Base-by-base conservation (phyloP, 2,329 filamentous ascomycete genomes). In the Beauveria caledonica region DNA sequence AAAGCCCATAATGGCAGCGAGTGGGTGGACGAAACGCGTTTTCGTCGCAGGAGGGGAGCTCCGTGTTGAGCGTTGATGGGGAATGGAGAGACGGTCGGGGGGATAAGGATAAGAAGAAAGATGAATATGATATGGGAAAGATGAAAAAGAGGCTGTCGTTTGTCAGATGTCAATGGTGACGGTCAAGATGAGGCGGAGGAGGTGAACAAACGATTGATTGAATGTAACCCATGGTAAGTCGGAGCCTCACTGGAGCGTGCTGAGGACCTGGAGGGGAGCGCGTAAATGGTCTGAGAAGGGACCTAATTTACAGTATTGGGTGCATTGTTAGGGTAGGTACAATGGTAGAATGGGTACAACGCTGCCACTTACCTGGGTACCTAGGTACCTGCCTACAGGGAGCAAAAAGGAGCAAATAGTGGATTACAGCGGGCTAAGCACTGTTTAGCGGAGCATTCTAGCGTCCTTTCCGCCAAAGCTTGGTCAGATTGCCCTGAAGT, bases 41-140 rank as follows among this genome's bases (percentile, higher is more conserved):
- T 51, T 25, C 46, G 56, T 58, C 56, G 19, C 56, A 58, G 56
- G 56, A 58, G 56, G 36, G 36, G 15, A 40, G 46, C 56, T 58
- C 46, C 46, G 46, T 58, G 46, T 58, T 17, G 46, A 44, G 56
- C 10, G 23, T n/a, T 19, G 17, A 50, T 21, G 44, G 45, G 40
- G 36, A 40, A 19, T 40, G 33, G n/a, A 42, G 40, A 49, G 46
- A 23, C 8, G 19, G 21, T 40, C n/a, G 15, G 6, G 21, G 27
- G 13, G 51, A 3, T 4, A 19, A 23, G 11, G 42, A 39, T 42
- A 21, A 21, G 42, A 33, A 17, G 42, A 27, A 19, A 33, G 4
- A 2, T n/a, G 23, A 8, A 11, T 15, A 55, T 52, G 29, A 21
- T 7, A 44, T n/a, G n/a, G 36, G 10, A 42, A 55, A 11, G 10